Conservation (phyloP, 257 asterid species). For the Solanum ahanhuiri region DNA sequence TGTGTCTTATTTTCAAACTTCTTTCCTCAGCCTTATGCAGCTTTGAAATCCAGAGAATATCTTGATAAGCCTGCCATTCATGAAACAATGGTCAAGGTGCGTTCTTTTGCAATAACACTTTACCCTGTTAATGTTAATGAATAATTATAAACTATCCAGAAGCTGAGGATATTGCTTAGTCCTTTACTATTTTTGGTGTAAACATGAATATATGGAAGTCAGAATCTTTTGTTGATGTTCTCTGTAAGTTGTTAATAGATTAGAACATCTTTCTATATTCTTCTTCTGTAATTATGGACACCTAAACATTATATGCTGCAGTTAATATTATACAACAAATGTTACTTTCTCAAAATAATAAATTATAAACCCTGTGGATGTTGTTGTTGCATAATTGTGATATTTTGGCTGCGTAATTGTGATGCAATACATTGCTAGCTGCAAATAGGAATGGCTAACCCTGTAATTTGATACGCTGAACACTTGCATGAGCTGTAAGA, state of each 20-base stretch:
- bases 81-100: conserved; percentile 95
- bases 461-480: neutral
- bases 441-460: neutral
- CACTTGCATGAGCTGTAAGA: neutral
- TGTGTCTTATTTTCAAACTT: neutral
- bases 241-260: neutral
- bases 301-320: neutral
- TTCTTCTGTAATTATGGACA: neutral
- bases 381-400: neutral
- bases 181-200: neutral
- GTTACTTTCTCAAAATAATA: neutral
- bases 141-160: neutral
- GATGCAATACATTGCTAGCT: neutral
- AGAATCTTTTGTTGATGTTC: neutral
- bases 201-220: neutral
- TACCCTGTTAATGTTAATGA: neutral
- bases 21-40: conserved; percentile 68
- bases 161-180: neutral
- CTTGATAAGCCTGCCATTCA: conserved; percentile 94
- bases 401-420: neutral
- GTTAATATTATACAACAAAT: neutral
- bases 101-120: conserved; percentile 8
- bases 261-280: neutral
- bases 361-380: neutral
- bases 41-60: conserved; percentile 83